These are phyloP conservation scores for Citrus australasica DNA, from an alignment of 345 rosid genomes.

Conservation along the genomic window DNA sequence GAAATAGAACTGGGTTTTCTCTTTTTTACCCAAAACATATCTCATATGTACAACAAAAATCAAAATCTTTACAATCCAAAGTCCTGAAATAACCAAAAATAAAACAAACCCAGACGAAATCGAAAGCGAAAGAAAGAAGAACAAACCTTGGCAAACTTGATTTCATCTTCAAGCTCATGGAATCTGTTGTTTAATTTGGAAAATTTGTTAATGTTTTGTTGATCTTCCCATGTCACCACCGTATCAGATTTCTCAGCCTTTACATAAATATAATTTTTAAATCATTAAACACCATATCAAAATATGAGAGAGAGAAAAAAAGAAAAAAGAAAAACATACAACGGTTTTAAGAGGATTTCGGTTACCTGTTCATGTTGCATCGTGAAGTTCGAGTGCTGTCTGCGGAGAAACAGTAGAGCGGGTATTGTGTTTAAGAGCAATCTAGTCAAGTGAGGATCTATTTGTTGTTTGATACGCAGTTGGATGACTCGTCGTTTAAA, in stretches of 20 bases:
- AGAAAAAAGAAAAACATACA: not conserved
- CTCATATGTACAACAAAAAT: not conserved
- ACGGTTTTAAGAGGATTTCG: not conserved
- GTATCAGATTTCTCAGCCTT: conserved; percentile 81
- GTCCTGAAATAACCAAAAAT: not conserved
- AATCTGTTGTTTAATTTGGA: conserved; percentile 78
- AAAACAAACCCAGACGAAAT: not conserved
- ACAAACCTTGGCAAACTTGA: conserved; percentile 70
- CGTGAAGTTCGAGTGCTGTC: not conserved
- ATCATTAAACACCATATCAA: not conserved
- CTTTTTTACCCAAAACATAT: not conserved
- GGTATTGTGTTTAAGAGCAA: no score
- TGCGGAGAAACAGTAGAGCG: not conserved
- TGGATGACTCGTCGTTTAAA: not conserved
- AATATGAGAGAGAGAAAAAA: not conserved
- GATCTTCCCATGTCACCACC: conserved; percentile 97
- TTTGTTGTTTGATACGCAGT: not conserved
- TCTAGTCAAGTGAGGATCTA: not conserved
- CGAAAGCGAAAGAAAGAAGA: not conserved
- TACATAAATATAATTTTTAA: not conserved
- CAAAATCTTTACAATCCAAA: not conserved
- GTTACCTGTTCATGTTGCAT: conserved; percentile 17
- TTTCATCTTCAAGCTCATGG: conserved; percentile 86
- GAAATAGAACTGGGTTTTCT: not conserved
- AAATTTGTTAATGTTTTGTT: conserved; percentile 87